Evolutionary conservation across 2,329 filamentous ascomycete species (phyloP).

Genomic region (Cercospora nicotianae): DNA sequence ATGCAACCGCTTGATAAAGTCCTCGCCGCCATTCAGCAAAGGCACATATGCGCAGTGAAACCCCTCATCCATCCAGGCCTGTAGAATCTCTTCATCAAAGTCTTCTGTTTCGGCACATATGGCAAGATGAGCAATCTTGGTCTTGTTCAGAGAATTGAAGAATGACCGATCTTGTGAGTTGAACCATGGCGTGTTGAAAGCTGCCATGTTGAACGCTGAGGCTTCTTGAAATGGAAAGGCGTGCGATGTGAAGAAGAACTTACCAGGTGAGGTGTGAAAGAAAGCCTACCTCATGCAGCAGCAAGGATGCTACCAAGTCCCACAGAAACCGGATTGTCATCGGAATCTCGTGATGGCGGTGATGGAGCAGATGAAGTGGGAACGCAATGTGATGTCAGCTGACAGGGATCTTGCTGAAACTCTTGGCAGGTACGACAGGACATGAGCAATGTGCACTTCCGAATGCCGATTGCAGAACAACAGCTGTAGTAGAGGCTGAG

Average conservation of each 20-base stretch:
- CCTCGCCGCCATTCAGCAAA: constrained; percentile 50
- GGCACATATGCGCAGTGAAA: constrained; percentile 61
- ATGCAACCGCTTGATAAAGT: constrained; percentile 51
- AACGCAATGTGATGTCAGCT: constrained; percentile 10
- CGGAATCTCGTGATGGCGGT: neutral
- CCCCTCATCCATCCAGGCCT: constrained; percentile 61
- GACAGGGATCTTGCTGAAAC: neutral
- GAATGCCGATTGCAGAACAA: neutral
- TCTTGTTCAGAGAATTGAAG: constrained; percentile 42
- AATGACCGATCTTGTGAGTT: constrained; percentile 36
- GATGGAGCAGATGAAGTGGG: constrained; percentile 6
- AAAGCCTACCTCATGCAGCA: neutral
- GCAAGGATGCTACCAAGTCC: constrained; percentile 7
- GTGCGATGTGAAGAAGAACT: constrained; percentile 6
- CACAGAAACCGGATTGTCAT: constrained; percentile 15
- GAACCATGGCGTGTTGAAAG: constrained; percentile 39
- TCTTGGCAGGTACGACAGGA: neutral
- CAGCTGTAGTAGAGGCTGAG: neutral
- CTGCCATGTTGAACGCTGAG: constrained; percentile 23
- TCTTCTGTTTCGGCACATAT: constrained; percentile 55
- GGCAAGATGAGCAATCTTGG: constrained; percentile 49
- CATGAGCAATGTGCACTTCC: neutral
- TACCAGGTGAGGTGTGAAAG: constrained; percentile 9
- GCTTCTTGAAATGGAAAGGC: neutral
- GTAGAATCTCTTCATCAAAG: constrained; percentile 56